Evolutionary conservation across 441 rosid species (phyloP).

Genomic region (Adansonia madagascariensis): DNA sequence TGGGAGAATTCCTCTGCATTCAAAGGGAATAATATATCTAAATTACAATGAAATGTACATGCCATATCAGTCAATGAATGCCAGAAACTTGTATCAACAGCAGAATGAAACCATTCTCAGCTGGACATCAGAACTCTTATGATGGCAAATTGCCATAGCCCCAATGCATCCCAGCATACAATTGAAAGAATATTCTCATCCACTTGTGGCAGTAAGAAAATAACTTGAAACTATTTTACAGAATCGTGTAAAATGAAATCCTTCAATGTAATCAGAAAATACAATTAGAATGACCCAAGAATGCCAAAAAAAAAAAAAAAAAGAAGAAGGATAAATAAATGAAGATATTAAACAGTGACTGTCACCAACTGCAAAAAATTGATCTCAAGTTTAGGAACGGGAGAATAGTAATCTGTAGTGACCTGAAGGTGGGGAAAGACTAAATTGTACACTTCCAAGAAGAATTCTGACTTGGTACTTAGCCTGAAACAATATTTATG

Average conservation of each 20-base stretch:
- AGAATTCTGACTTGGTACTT: conserved; percentile 51
- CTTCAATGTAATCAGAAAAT: background rate
- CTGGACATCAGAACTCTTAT: background rate
- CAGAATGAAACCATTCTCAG: background rate
- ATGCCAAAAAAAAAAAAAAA: background rate
- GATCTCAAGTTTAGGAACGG: background rate
- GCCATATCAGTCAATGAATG: background rate
- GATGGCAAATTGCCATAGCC: background rate
- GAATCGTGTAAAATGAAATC: background rate
- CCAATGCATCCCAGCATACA: background rate
- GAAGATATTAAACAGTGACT: conserved; percentile 1
- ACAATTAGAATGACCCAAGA: background rate
- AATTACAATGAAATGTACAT: background rate
- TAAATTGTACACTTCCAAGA: conserved; percentile 50
- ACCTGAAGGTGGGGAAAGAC: conserved; percentile 76
- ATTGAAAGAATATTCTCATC: background rate
- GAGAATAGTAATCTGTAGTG: conserved; percentile 28
- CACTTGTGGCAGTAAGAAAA: background rate
- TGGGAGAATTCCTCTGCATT: background rate
- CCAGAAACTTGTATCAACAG: background rate
- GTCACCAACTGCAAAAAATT: conserved; percentile 6
- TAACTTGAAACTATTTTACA: background rate
- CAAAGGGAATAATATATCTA: background rate
- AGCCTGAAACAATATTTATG: conserved; percentile 52
- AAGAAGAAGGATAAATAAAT: background rate